Evolutionary conservation across 1,139 yeast species (phyloP), one percentile per base, ranked within the genome.

Genomic region (Arxiozyma bovina): DNA sequence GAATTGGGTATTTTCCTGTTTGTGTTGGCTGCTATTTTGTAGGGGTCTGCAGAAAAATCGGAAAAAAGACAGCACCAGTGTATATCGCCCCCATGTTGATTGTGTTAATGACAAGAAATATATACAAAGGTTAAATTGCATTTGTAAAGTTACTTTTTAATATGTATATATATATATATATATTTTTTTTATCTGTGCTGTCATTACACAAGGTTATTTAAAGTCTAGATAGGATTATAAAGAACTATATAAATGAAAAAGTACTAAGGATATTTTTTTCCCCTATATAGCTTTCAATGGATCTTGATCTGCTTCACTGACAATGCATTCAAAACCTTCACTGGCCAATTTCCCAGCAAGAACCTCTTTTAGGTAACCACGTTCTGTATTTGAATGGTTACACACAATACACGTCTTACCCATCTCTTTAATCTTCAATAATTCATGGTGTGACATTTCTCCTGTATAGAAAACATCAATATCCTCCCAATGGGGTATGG

Each of bases 391-490:
- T 22, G 95, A 80, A 65, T 94, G 99, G 61, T 91, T 91, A 62
- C 96, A 87, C 3, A 81, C 79, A 52, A 93, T 76, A 3, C 90
- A 89, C 12, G 82, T 75, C 15, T 82, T 75, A 0, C 96, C 96
- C n/a, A 73, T 67, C 62, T 91, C 98, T 50, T 77, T 79, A 57
- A 84, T 76, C 59, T 72, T 80, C 44, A 94, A 75, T 4, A 87
- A 85, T 67, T 93, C 97, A 65, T 94, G 99, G 66, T 93, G 99
- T 21, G 96, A 85, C 59, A 94, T 73, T 66, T 94, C 99, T 1
- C 99, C 99, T 0, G 99, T 91, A 64, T 83, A 80, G 67, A 78
- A 86, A 45, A 90, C 74, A 63, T 93, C 99, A 0, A 91, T 94
- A 4, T 65, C 67, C 0, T 66, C 68, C 20, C 65, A 61, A n/a